Percentiles rank a stretch among this genome's conserved stretches.
Conservation (phyloP, 2,329 filamentous ascomycete genomes). For the Pseudogymnoascus sp. region DNA sequence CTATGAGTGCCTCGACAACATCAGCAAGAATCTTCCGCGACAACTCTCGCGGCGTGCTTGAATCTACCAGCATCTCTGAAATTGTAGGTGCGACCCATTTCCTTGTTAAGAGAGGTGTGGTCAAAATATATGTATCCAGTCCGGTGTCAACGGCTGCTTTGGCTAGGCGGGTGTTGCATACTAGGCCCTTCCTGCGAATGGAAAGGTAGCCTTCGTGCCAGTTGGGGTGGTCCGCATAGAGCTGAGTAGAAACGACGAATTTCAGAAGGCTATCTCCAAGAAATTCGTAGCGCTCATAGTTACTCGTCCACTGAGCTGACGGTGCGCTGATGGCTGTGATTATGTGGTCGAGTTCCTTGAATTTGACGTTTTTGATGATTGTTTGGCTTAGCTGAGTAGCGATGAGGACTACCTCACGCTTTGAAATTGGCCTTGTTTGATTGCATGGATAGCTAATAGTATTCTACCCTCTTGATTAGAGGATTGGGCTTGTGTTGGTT, state of each 20-base stretch:
- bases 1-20: constrained; percentile 77
- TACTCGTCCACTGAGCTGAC: constrained; percentile 45
- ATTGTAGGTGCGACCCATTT: constrained; percentile 65
- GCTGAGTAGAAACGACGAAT: constrained; percentile 56
- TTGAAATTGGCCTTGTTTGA: no score
- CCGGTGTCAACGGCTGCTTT: constrained; percentile 52
- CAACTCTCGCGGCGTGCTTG: constrained; percentile 33
- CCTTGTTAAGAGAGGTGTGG: constrained; percentile 53
- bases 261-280: constrained; percentile 81
- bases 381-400: constrained; percentile 50
- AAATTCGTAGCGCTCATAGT: constrained; percentile 83
- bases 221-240: constrained; percentile 47
- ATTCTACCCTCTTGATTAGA: no score
- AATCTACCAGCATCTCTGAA: constrained; percentile 31
- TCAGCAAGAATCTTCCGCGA: constrained; percentile 80
- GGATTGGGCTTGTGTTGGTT: no score
- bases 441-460: no score
- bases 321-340: constrained; percentile 62
- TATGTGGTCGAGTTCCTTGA: constrained; percentile 48
- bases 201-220: constrained; percentile 74
- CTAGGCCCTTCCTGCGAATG: constrained; percentile 55
- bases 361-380: constrained; percentile 42
- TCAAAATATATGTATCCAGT: constrained; percentile 65
- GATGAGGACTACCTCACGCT: constrained; percentile 53
- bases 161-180: constrained; percentile 68